Base-by-base conservation (phyloP, 495 filamentous ascomycete species). In the Terfezia claveryi region DNA sequence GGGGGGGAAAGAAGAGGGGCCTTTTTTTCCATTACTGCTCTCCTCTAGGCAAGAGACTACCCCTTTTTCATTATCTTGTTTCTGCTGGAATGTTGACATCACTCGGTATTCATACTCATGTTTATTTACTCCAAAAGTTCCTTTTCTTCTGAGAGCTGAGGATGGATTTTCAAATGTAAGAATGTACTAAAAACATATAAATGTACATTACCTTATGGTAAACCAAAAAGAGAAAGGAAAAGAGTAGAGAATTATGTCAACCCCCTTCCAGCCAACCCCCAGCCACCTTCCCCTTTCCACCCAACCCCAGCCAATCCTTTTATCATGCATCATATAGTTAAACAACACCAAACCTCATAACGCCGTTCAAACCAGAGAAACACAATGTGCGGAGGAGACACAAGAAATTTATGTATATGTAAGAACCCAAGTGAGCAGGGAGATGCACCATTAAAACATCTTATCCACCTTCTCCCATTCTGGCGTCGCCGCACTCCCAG, bases 401-500 rank as follows among this genome's bases (percentile, higher is more conserved):
- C 7, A 32, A 32, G 4, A 32, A 32, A 32, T 7, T 32, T 2
- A 20, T 20, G 20, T 20, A 20, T 20, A 20, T 20, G 20, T 20
- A 32, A 32, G 7, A 32, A 32, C 27, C 7, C 27, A 32, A 32
- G 7, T 32, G 27, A 32, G 27, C 7, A 32, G 27, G 4, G 27
- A 32, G 27, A 32, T 32, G 0, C 41, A 46, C 8, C 12, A 14
- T 52, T 57, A 62, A 23, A 62, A 37, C 20, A 53, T 62, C 50
- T 58, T 55, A 59, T 59, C 60, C 23, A 57, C 61, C 32, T 50
- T 57, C 10, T 55, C 58, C 12, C 64, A 61, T 38, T 58, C 64
- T 37, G 58, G 61, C 49, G 60, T 64, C 23, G 50, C 57, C 17
- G 63, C 61, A 55, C 62, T 54, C 23, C 62, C 60, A 37, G 71